Evolutionary conservation across 2,329 filamentous ascomycete genomes (phyloP), one percentile per base, ranked within the genome.

Genomic region (Periconia sp.): DNA sequence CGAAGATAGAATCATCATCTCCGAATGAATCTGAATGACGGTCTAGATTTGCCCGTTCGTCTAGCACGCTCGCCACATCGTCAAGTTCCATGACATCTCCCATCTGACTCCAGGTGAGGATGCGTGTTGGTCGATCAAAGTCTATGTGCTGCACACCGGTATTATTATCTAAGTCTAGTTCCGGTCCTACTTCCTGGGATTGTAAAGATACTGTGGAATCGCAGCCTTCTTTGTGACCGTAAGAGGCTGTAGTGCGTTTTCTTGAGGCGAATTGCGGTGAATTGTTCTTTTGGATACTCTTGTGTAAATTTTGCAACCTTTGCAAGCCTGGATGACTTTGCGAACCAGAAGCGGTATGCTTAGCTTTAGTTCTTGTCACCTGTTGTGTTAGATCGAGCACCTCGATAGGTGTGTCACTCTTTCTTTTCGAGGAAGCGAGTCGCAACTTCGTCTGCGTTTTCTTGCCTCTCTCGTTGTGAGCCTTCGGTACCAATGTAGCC

Each of bases 311-410:
- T 12, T 65, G 44, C 8, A 68, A 47, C 5, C 47, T 48, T 1
- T 65, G 44, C 8, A 68, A 47, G 5, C 47, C 48, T 1, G 43
- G 51, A n/a, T 49, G 57, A 8, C 63, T 58, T 8, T 24, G 52
- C 4, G 57, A 51, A 6, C 52, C 53, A 13, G 40, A 50, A 9
- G 15, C 47, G 11, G 37, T 38, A 26, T 52, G 50, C 4, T 63
- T 43, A 0, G 25, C 31, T 30, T 57, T 66, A 15, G 35, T 54
- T 24, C 55, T 68, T 41, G 64, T 66, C 13, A 61, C 60, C 32
- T 59, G 48, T 17, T 63, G 48, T 1, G 66, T 70, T 28, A 70
- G 33, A 34, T 70, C 66, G 4, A 70, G 33, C 24, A 61, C 54
- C 16, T 69, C 65, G 17, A 69, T 46, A 3, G 36, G 21, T 7